Evolutionary conservation across 73 alveolate genomes (phyloP).

Genomic region (Tetrahymena thermophila): DNA sequence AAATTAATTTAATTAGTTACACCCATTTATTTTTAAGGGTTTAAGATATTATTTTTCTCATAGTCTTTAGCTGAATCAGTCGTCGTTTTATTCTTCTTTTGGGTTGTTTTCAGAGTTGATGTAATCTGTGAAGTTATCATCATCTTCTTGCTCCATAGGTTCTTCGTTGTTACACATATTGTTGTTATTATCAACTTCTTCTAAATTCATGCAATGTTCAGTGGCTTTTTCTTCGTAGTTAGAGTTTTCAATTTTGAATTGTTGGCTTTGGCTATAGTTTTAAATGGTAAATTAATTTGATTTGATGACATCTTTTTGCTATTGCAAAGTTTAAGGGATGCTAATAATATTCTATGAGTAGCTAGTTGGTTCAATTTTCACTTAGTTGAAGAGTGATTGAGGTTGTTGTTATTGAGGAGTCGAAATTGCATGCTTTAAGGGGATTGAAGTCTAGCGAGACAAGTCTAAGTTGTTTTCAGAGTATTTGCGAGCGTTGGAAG

Average conservation of each 20-base stretch:
- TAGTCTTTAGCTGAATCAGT: background rate
- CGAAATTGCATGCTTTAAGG: background rate
- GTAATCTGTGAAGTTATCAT: background rate
- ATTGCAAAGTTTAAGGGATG: background rate
- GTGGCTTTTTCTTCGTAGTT: background rate
- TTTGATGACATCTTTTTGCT: background rate
- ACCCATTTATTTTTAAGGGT: background rate
- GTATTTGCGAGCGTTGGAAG: background rate
- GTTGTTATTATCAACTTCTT: background rate
- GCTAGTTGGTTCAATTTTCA: background rate
- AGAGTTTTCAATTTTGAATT: background rate
- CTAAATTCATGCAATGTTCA: background rate
- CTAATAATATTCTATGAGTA: background rate
- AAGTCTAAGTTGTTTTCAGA: background rate
- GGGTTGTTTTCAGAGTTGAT: background rate
- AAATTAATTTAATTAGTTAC: background rate
- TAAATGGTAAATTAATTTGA: background rate
- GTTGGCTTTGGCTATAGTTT: background rate
- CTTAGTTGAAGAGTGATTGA: background rate
- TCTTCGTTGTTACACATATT: background rate
- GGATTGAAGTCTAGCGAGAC: background rate
- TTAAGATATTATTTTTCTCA: background rate
- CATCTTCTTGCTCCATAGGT: background rate
- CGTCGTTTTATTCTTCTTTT: background rate
- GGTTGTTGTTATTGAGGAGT: background rate